A percentile compares a stretch with the other conserved stretches of the same genome.
Evolutionary conservation across 2,329 filamentous ascomycete species (phyloP).

Genomic region (Fusarium cyanostomum): DNA sequence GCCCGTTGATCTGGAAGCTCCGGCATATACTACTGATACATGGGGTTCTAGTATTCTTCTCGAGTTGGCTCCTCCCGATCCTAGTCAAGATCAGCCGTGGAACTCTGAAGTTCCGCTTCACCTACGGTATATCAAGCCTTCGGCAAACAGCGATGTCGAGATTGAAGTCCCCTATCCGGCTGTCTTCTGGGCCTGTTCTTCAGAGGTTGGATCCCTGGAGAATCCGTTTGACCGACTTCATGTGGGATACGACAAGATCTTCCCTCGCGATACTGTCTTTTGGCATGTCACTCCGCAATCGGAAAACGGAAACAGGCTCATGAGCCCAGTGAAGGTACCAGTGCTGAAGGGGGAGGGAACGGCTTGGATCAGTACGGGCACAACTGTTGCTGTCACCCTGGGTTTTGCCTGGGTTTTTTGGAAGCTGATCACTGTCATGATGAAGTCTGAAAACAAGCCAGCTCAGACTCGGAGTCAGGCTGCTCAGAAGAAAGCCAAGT

Average conservation of each 20-base stretch:
- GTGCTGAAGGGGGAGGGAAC: conserved; percentile 67
- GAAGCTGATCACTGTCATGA: conserved; percentile 55
- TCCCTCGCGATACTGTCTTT: conserved; percentile 80
- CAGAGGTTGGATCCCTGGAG: conserved; percentile 72
- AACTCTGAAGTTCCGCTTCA: conserved; percentile 82
- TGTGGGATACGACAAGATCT: conserved; percentile 86
- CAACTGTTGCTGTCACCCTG: conserved; percentile 65
- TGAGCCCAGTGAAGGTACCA: conserved; percentile 69
- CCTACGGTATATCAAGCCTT: conserved; percentile 80
- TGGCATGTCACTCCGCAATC: conserved; percentile 76
- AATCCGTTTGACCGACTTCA: conserved; percentile 89
- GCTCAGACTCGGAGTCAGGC: neutral
- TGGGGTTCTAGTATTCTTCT: conserved; percentile 87
- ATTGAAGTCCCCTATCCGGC: conserved; percentile 79
- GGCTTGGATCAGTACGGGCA: conserved; percentile 62
- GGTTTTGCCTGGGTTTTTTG: conserved; percentile 77
- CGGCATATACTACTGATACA: conserved; percentile 76
- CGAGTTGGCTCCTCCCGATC: conserved; percentile 69
- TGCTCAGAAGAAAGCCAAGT: conserved; percentile 38
- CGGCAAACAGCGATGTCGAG: conserved; percentile 60
- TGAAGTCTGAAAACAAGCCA: conserved; percentile 5
- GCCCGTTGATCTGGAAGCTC: conserved; percentile 89
- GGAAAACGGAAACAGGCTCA: conserved; percentile 50
- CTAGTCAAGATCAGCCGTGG: conserved; percentile 58
- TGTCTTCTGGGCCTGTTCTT: conserved; percentile 89